Evolutionary conservation across 2,329 filamentous ascomycete genomes (phyloP).

Genomic region (Fusarium sp.): DNA sequence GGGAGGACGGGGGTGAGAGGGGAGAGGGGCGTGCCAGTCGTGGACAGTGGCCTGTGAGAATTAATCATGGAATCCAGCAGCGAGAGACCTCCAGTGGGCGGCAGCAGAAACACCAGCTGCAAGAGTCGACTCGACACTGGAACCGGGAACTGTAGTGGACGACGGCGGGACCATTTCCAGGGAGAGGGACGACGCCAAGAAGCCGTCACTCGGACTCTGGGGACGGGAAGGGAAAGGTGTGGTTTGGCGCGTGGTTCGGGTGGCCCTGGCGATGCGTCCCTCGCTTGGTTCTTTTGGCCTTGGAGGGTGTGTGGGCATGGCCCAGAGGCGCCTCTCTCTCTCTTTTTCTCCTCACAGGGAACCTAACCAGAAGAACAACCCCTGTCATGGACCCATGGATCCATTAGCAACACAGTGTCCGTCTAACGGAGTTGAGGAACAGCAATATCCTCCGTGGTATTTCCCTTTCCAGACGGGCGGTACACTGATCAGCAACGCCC

Average conservation of each 20-base stretch:
- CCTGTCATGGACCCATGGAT: conserved; percentile 12
- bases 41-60: conserved; percentile 11
- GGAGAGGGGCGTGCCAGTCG: background rate
- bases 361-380: conserved; percentile 27
- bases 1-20: conserved; percentile 9
- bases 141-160: conserved; percentile 18
- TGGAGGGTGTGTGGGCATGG: conserved; percentile 18
- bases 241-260: conserved; percentile 14
- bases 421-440: conserved; percentile 23
- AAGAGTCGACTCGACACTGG: conserved; percentile 11
- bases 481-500: conserved; percentile 1
- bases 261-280: background rate
- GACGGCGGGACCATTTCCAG: conserved; percentile 9
- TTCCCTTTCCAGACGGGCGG: conserved; percentile 34
- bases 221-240: conserved; percentile 40
- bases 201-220: conserved; percentile 34
- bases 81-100: background rate
- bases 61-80: background rate
- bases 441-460: conserved; percentile 30
- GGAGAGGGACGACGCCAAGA: conserved; percentile 31
- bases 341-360: conserved; percentile 30
- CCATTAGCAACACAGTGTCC: conserved; percentile 24
- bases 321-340: background rate
- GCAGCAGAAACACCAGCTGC: background rate
- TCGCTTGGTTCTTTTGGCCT: conserved; percentile 30